Evolutionary conservation across 495 filamentous ascomycete species (phyloP), one percentile per base, ranked within the genome.

Genomic region (Neurospora cerealis): DNA sequence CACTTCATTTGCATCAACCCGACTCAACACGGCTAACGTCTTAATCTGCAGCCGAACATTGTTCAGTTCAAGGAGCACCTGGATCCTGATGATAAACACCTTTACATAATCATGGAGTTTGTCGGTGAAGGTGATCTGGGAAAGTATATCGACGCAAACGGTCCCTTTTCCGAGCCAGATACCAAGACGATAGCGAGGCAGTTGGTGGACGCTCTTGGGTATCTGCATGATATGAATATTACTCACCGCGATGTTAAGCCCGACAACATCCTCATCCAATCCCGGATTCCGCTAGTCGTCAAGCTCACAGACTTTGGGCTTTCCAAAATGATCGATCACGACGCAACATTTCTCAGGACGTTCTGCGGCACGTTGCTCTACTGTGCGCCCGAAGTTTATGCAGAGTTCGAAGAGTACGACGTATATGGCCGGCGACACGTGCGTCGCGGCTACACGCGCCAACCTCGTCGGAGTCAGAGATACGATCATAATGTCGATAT

Each of bases 211-310:
- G 95, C 94, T 9, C 84, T 99, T 17, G 89, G 88, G n/a, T 97
- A 99, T 79, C 85, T 98, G 13, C 96, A 99, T 78, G 82, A 87
- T 41, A 90, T 89, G 76, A 91, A 89, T 69, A 97, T 99, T 76
- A 97, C 95, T 0, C 96, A 99, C 83, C 92, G 96, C 5, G 96
- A 99, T 81, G 93, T 99, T 77, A 99, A 99, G 80, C 96, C 96
- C 0, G 96, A 98, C 82, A 99, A 99, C 78, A 97, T 99, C 73
- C 85, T 99, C 36, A 91, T 98, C 74, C 83, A 87, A 9, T 91
- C 88, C 2, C 77, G 88, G 2, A 9, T 1, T 34, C 54, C 95
- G 0, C 86, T 96, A 40, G 82, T 87, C 2, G 92, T 98, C 77
- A 98, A 98, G 83, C 85, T 99, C 17, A 96, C 96, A 0, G 96